These are phyloP conservation scores for Pyrenophora teres DNA, from an alignment of 2,329 filamentous ascomycete genomes.

Conservation along the genomic window DNA sequence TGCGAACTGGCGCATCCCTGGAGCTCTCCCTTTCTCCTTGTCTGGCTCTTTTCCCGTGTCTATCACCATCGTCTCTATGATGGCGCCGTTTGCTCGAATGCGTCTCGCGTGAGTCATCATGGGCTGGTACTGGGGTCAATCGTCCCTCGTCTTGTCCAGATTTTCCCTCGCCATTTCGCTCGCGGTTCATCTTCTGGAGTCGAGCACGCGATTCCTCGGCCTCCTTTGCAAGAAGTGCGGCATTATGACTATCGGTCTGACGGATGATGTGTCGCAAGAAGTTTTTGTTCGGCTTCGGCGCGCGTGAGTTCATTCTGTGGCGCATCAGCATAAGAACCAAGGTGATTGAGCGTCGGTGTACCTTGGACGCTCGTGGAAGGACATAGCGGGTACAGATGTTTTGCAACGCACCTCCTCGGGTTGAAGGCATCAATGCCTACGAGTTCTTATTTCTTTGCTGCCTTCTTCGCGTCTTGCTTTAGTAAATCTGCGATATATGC, in stretches of 20 bases:
- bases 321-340: conserved; percentile 1
- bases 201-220: conserved; percentile 76
- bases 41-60: conserved; percentile 6
- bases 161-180: conserved; percentile 18
- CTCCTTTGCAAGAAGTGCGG: conserved; percentile 81
- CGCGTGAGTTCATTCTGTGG: conserved; percentile 64
- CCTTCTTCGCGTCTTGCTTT: conserved; percentile 76
- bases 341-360: conserved; percentile 5
- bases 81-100: conserved; percentile 25
- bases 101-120: conserved; percentile 21
- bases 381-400: conserved; percentile 7
- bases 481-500: conserved; percentile 82
- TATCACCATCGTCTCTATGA: conserved; percentile 23
- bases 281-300: conserved; percentile 86
- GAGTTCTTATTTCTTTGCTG: conserved; percentile 73
- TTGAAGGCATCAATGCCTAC: conserved; percentile 73
- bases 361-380: conserved; percentile 7
- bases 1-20: background rate
- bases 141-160: conserved; percentile 23
- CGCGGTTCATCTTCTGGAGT: conserved; percentile 55
- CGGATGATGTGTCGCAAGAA: conserved; percentile 88
- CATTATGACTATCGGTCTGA: conserved; percentile 87
- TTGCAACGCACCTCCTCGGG: conserved; percentile 55
- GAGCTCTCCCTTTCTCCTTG: conserved; percentile 13
- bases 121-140: conserved; percentile 24